These are phyloP conservation scores for Linum tenue DNA, from an alignment of 345 rosid species.

Conservation along the genomic window DNA sequence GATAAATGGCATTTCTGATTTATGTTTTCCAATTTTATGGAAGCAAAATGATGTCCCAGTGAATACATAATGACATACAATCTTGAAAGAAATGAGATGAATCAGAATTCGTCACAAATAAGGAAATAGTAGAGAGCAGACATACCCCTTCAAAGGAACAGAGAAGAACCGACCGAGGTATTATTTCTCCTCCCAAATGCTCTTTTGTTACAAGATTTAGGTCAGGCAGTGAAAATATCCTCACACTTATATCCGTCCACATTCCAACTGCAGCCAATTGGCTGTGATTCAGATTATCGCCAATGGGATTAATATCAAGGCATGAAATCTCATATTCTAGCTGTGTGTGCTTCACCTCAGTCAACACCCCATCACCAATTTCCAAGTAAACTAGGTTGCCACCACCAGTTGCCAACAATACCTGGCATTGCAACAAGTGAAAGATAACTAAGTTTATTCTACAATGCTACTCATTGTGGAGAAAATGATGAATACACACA, in stretches of 20 bases:
- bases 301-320: conserved; percentile 85
- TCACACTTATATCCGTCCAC: conserved; percentile 95
- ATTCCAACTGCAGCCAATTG: conserved; percentile 94
- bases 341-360: conserved; percentile 55
- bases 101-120: not conserved
- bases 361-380: conserved; percentile 73
- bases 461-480: too few species aligned
- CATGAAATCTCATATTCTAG: conserved; percentile 87
- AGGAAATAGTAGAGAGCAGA: conserved; percentile 4
- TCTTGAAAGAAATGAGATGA: not conserved
- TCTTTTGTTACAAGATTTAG: conserved; percentile 77
- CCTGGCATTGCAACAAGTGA: conserved; percentile 33
- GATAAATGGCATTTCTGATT: too few species aligned
- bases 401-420: conserved; percentile 89
- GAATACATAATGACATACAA: too few species aligned
- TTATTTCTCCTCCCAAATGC: conserved; percentile 88
- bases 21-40: too few species aligned
- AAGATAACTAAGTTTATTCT: not conserved
- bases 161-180: conserved; percentile 84
- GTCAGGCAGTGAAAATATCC: conserved; percentile 68
- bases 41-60: too few species aligned
- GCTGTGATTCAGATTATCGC: conserved; percentile 62
- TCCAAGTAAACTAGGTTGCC: conserved; percentile 88
- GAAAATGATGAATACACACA: not conserved
- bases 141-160: conserved; percentile 97